phyloP scores from a whole-genome alignment of 1,139 yeast species.

The Kodamaea sp. region DNA sequence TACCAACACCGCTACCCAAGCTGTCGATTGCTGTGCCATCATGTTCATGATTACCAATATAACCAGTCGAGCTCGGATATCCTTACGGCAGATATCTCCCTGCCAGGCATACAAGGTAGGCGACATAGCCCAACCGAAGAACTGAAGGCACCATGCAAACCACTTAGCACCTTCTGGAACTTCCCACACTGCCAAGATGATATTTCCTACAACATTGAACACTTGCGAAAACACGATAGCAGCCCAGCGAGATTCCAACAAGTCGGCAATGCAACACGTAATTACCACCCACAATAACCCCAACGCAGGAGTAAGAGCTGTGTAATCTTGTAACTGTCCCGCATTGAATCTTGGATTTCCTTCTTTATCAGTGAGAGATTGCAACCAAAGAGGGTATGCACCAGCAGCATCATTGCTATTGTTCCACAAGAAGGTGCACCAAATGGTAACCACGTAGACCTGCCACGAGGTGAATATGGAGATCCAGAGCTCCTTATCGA shows the following conservation, averaged over 20 bases:
- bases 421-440: constrained; percentile 26
- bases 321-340: constrained; percentile 35
- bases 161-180: constrained; percentile 45
- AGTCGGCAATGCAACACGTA: constrained; percentile 46
- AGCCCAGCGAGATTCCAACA: constrained; percentile 53
- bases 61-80: constrained; percentile 40
- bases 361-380: constrained; percentile 24
- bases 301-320: constrained; percentile 50
- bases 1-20: constrained; percentile 38
- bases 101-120: constrained; percentile 48
- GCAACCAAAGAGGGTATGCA: constrained; percentile 36
- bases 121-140: constrained; percentile 47
- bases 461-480: constrained; percentile 25
- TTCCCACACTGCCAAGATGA: constrained; percentile 47
- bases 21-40: constrained; percentile 41
- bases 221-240: constrained; percentile 55
- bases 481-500: constrained; percentile 22
- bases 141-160: constrained; percentile 47
- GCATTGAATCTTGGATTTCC: constrained; percentile 25
- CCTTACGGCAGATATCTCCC: constrained; percentile 41
- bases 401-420: constrained; percentile 48
- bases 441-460: constrained; percentile 22
- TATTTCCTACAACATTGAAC: constrained; percentile 38
- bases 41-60: constrained; percentile 42
- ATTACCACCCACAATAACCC: constrained; percentile 49